Percentiles rank a stretch among this genome's conserved stretches.
These are phyloP conservation scores for Protomyces gravidus DNA, from an alignment of 1,139 yeast species.

Conservation along the genomic window DNA sequence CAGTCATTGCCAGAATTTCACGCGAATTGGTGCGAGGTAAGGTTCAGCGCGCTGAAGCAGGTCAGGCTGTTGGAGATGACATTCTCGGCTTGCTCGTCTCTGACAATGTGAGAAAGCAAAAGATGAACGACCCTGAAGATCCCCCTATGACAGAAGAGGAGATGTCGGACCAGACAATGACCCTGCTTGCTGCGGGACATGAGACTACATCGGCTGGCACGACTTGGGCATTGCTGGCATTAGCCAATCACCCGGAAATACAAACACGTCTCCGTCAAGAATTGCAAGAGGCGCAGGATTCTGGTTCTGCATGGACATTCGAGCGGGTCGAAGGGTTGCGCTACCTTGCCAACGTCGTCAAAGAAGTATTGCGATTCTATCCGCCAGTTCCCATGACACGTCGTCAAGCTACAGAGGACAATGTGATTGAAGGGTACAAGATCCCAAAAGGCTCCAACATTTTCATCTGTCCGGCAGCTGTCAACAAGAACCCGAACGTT, in stretches of 20 bases:
- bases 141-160: constrained; percentile 31
- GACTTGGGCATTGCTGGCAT: constrained; percentile 31
- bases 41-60: not conserved
- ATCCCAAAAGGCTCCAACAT: constrained; percentile 31
- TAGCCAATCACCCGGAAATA: constrained; percentile 29
- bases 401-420: constrained; percentile 38
- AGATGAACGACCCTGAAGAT: constrained; percentile 30
- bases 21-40: constrained; percentile 1
- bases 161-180: constrained; percentile 30
- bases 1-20: not conserved
- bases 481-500: constrained; percentile 29
- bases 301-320: constrained; percentile 15
- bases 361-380: constrained; percentile 38
- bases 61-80: constrained; percentile 27
- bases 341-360: constrained; percentile 35
- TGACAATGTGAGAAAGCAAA: constrained; percentile 30
- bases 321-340: constrained; percentile 30
- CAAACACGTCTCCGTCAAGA: constrained; percentile 32
- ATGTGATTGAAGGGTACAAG: constrained; percentile 18
- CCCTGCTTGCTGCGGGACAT: constrained; percentile 34
- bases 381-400: constrained; percentile 39
- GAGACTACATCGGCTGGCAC: constrained; percentile 33
- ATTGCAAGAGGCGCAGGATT: constrained; percentile 28
- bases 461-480: constrained; percentile 26
- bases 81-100: constrained; percentile 30